Conservation (phyloP, 139 green algal genomes). For the Eudorina sp. region DNA sequence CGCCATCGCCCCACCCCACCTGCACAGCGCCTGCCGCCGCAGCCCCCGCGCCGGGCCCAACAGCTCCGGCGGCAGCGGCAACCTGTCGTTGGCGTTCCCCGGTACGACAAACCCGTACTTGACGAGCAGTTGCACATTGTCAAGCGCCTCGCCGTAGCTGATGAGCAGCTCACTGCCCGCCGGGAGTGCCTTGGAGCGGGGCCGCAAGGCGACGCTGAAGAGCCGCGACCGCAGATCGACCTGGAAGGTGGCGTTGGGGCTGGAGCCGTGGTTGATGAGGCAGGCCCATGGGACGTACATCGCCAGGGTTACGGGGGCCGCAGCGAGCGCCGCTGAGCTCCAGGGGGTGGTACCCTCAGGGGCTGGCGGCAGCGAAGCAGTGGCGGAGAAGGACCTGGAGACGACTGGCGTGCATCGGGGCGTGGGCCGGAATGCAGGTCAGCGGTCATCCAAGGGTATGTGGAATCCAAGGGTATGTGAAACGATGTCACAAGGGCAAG, state of each 20-base stretch:
- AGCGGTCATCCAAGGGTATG: too few relatives aligned
- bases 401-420: not conserved
- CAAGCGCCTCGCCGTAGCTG: constrained; percentile 20
- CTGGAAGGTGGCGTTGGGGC: not conserved
- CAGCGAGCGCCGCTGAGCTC: too few relatives aligned
- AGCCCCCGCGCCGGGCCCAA: not conserved
- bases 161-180: constrained; percentile 16
- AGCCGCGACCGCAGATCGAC: not conserved
- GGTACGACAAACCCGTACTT: constrained; percentile 34
- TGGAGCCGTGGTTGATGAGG: constrained; percentile 25
- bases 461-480: too few relatives aligned
- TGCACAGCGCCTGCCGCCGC: not conserved
- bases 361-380: not conserved
- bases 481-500: too few relatives aligned
- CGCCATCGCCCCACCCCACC: not conserved
- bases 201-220: not conserved
- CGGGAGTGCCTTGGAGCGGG: not conserved
- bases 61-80: not conserved
- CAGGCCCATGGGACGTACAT: constrained; percentile 24
- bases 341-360: not conserved
- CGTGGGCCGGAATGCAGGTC: too few relatives aligned
- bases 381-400: not conserved
- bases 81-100: constrained; percentile 31
- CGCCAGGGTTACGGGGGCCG: not conserved
- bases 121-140: constrained; percentile 1